These are phyloP conservation scores for Kluyveromyces lactis DNA, from an alignment of 805 yeast species.

Conservation along the genomic window DNA sequence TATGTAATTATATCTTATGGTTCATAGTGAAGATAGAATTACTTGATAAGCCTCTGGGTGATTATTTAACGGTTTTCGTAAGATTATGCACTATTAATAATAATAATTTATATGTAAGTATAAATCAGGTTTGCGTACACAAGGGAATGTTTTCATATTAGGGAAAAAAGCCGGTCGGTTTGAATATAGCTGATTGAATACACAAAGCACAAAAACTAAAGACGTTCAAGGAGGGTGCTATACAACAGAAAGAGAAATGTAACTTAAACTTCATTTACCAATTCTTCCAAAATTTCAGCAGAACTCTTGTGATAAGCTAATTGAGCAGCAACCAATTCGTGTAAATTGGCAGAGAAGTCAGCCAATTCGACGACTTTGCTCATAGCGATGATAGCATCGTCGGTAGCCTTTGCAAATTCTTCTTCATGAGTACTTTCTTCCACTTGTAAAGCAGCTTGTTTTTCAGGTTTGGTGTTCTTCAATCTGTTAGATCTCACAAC, in stretches of 20 bases:
- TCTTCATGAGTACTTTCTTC: conserved; percentile 81
- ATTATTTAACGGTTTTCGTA: too few relatives aligned
- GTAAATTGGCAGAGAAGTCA: conserved; percentile 56
- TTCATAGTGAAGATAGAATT: too few relatives aligned
- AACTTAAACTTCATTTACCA: conserved; percentile 32
- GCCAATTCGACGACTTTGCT: conserved; percentile 69
- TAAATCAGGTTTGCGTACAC: too few relatives aligned
- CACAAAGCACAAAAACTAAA: too few relatives aligned
- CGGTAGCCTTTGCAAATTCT: conserved; percentile 82
- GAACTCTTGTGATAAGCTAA: conserved; percentile 75
- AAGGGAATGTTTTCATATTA: too few relatives aligned
- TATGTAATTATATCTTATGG: too few relatives aligned
- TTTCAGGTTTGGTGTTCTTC: conserved; percentile 47
- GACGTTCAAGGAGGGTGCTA: too few relatives aligned
- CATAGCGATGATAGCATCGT: conserved; percentile 78
- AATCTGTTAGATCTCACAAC: conserved; percentile 52
- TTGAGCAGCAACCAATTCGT: conserved; percentile 69
- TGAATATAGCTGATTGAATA: too few relatives aligned
- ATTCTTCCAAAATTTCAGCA: conserved; percentile 51
- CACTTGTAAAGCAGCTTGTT: conserved; percentile 65
- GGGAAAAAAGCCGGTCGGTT: too few relatives aligned
- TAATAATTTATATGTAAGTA: too few relatives aligned
- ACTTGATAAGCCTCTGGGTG: too few relatives aligned
- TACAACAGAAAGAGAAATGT: neutral
- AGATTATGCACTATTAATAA: too few relatives aligned